These are phyloP conservation scores for Elaeagnus macrophylla DNA, from an alignment of 306 rosid genomes.

Conservation along the genomic window DNA sequence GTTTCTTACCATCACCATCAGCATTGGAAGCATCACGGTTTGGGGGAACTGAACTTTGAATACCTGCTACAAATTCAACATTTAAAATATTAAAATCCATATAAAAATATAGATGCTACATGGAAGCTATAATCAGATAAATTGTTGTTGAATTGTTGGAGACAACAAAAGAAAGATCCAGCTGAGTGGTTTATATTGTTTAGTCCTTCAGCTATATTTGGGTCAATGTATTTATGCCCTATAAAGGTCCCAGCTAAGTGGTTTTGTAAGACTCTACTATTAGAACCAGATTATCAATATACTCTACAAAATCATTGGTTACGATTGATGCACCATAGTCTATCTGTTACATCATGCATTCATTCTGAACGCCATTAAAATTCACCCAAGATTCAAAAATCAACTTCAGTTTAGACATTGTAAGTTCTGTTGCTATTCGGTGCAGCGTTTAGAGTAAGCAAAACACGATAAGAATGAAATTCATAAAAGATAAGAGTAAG, in stretches of 20 bases:
- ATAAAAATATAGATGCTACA: not conserved
- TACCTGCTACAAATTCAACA: constrained; percentile 35
- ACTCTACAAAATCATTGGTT: no score
- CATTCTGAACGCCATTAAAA: not conserved
- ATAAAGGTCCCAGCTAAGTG: no score
- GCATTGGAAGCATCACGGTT: constrained; percentile 38
- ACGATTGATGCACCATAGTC: no score
- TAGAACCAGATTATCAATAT: no score
- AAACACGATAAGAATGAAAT: not conserved
- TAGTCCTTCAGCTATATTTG: not conserved
- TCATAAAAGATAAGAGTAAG: not conserved
- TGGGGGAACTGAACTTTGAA: constrained; percentile 41
- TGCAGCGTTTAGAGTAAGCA: no score
- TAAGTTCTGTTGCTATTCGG: no score
- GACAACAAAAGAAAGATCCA: no score
- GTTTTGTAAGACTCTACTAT: no score
- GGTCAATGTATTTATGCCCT: no score
- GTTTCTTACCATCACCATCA: constrained; percentile 63
- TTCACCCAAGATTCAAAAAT: no score
- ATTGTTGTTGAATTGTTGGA: no score
- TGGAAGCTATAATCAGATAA: constrained; percentile 4
- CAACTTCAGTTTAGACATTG: no score
- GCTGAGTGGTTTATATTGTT: not conserved
- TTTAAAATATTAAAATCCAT: not conserved
- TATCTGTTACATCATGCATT: not conserved